Evolutionary conservation across 176 grass and related monocot genomes (phyloP), one percentile per base, ranked within the genome.

Genomic region (Thinopyrum elongatum): DNA sequence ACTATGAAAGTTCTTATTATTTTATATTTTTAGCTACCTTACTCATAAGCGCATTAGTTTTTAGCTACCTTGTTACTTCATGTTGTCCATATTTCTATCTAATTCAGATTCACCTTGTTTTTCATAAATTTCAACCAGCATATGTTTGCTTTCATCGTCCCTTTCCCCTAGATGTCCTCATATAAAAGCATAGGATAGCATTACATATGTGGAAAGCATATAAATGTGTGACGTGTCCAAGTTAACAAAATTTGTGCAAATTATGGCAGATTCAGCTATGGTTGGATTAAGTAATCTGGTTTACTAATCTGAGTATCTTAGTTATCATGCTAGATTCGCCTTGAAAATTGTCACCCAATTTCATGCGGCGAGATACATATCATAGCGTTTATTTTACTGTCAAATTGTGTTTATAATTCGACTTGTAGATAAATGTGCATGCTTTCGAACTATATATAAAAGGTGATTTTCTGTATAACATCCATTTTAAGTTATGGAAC

Each of bases 141-240:
- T 78, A 38, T 31, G 29, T 21, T 31, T 58, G 7, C 16, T 29
- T 8, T 57, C 5, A 5, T 4, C 41, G 2, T 27, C 2, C n/a
- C 33, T 17, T 17, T 41, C 11, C 10, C 10, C 58, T 7, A 63
- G 27, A 47, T 22, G 8, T 70, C 23, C 10, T 0, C 73, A 26
- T 77, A 19, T 5, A 65, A 10, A 42, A 65, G 10, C 84, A 80
- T 84, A 87, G 29, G 89, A 70, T 91, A 84, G 60, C 28, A 23
- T n/a, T 28, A 74, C 6, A 72, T 36, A 39, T 29, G 68, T 44
- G 5, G 22, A 27, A 61, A 4, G 23, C n/a, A 66, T 2, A 67
- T n/a, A n/a, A n/a, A n/a, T 70, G 4, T 46, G 3, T 36, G n/a
- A 57, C 11, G 2, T 0, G 47, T 38, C 39, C 28, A 35, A 74